These are phyloP conservation scores for Syzygium aqueum DNA, from an alignment of 345 rosid species.

Conservation along the genomic window DNA sequence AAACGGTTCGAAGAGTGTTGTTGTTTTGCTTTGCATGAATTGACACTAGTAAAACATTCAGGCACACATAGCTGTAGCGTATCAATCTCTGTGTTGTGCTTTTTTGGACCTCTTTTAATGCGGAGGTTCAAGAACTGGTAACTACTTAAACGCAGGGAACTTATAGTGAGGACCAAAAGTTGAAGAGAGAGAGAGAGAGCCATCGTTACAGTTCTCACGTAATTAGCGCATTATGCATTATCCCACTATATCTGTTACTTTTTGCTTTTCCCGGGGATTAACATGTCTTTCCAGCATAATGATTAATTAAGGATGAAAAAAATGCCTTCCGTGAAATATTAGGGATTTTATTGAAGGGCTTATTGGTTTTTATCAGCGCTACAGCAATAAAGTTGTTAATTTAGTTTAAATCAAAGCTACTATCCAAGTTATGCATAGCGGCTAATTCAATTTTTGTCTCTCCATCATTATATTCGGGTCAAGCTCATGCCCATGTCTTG, in stretches of 20 bases:
- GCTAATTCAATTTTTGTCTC: neutral
- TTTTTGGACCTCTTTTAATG: neutral
- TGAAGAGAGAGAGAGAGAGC: too few species aligned
- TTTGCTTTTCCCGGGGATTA: neutral
- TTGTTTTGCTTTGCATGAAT: neutral
- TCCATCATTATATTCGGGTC: neutral
- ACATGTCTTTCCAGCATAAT: neutral
- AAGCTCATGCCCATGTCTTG: neutral
- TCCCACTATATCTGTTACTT: too few species aligned
- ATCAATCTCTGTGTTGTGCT: neutral
- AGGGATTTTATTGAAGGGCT: neutral
- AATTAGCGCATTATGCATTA: too few species aligned
- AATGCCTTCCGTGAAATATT: neutral
- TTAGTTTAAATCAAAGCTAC: neutral
- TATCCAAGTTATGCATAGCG: neutral
- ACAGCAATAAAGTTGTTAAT: neutral
- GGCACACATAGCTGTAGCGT: neutral
- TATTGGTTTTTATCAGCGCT: neutral
- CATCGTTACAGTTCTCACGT: too few species aligned
- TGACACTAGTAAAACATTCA: neutral
- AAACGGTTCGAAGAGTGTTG: neutral
- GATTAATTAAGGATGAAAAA: neutral
- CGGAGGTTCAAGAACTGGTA: neutral
- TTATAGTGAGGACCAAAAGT: too few species aligned
- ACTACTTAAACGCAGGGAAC: too few species aligned